Percentiles rank a stretch among this genome's conserved stretches.
phyloP scores from a whole-genome alignment of 257 asterid genomes.

The Primulina tabacum region DNA sequence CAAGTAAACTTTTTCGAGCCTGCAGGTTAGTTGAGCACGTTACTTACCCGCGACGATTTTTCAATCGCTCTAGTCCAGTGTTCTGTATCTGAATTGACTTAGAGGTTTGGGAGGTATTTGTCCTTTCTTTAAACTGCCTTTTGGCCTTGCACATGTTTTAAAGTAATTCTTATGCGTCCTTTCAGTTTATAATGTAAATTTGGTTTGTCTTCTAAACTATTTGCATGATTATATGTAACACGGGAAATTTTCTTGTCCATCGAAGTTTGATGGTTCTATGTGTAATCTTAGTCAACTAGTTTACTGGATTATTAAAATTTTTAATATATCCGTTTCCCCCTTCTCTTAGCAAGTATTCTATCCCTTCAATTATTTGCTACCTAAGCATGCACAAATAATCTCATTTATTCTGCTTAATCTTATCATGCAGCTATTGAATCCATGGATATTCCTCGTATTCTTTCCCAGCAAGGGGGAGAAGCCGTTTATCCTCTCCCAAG shows the following conservation, averaged over 20 bases:
- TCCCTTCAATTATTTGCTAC: conserved; percentile 15
- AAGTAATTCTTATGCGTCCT: too few species aligned
- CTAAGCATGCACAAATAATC: conserved; percentile 9
- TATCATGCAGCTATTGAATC: conserved; percentile 79
- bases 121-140: too few species aligned
- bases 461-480: conserved; percentile 99
- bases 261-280: conserved; percentile 18
- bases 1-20: conserved; percentile 96
- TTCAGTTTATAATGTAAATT: too few species aligned
- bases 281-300: conserved; percentile 2
- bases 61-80: conserved; percentile 17
- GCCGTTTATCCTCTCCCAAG: conserved; percentile 96
- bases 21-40: conserved; percentile 72
- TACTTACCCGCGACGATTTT: conserved; percentile 18
- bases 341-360: conserved; percentile 10
- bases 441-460: conserved; percentile 90
- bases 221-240: too few species aligned
- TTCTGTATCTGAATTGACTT: neutral
- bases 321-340: too few species aligned
- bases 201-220: too few species aligned
- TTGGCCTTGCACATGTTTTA: too few species aligned
- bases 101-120: too few species aligned
- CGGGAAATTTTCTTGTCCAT: neutral
- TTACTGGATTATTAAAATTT: neutral
- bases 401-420: conserved; percentile 26